Percentiles rank a stretch among this genome's conserved stretches.
These are phyloP conservation scores for Cardiospermum halicacabum DNA, from an alignment of 345 rosid species.

Conservation along the genomic window DNA sequence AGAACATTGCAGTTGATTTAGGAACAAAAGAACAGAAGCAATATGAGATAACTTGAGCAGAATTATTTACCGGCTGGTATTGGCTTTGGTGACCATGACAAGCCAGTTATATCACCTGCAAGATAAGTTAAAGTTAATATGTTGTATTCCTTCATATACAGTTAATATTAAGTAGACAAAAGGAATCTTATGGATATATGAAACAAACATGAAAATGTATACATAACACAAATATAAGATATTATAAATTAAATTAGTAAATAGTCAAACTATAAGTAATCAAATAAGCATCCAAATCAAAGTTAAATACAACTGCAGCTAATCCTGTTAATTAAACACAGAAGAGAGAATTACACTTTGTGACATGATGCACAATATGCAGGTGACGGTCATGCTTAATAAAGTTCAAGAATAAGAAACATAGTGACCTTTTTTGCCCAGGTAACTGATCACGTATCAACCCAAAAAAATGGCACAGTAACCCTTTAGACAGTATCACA, in stretches of 20 bases:
- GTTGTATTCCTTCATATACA: too few relatives aligned
- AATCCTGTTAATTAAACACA: neutral
- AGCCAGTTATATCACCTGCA: slow-evolving; percentile 85
- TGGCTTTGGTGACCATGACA: slow-evolving; percentile 70
- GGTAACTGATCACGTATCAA: neutral
- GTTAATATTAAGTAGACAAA: slow-evolving; percentile 8
- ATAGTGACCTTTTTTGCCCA: neutral
- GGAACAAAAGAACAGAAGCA: neutral
- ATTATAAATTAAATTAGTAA: too few relatives aligned
- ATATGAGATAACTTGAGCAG: neutral
- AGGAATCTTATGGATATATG: neutral
- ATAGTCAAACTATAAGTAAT: neutral
- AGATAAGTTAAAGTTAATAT: slow-evolving; percentile 3
- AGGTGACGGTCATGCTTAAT: neutral
- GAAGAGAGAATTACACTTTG: neutral
- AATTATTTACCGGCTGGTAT: slow-evolving; percentile 53
- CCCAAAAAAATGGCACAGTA: neutral
- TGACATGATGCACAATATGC: neutral
- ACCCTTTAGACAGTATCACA: neutral
- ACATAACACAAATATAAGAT: neutral
- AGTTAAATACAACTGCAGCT: neutral
- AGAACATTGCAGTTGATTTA: neutral
- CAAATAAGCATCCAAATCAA: neutral
- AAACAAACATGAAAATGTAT: too few relatives aligned
- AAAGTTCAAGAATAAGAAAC: neutral